Conservation (phyloP, 2,329 filamentous ascomycete genomes). For the Sclerotinia glacialis region DNA sequence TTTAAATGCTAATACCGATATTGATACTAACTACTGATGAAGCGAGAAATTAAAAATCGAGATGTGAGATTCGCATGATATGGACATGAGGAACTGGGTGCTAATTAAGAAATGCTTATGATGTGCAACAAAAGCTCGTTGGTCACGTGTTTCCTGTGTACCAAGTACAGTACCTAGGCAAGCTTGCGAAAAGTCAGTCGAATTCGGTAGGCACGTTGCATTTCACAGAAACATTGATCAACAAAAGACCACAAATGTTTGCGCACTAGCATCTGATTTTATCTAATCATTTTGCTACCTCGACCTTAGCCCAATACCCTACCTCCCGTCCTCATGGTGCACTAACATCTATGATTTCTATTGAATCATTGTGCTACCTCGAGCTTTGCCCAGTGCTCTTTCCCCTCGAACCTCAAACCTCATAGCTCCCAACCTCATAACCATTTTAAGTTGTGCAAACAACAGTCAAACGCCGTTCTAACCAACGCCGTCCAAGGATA, state of each 20-base stretch:
- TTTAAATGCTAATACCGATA: no score
- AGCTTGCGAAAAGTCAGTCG: background rate
- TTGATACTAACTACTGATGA: no score
- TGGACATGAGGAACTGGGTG: background rate
- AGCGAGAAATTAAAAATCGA: no score
- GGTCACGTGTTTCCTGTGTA: no score
- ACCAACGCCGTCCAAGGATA: slow-evolving; percentile 21
- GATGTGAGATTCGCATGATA: background rate
- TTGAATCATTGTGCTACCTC: background rate
- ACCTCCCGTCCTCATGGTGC: no score
- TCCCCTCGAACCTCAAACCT: no score
- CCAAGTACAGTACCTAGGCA: no score
- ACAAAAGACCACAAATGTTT: background rate
- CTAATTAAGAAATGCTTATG: background rate
- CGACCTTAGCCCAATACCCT: background rate
- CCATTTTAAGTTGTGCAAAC: slow-evolving; percentile 13
- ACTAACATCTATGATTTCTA: background rate
- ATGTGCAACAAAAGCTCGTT: background rate
- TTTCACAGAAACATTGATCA: background rate
- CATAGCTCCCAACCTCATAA: slow-evolving; percentile 6
- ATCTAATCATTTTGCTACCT: background rate
- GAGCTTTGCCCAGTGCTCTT: background rate
- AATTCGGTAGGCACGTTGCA: background rate
- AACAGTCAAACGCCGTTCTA: slow-evolving; percentile 16
- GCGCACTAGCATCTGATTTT: background rate